A percentile compares a stretch with the other conserved stretches of the same genome.
These are phyloP conservation scores for Stentor coeruleus DNA, from an alignment of 73 alveolate genomes.

Conservation along the genomic window DNA sequence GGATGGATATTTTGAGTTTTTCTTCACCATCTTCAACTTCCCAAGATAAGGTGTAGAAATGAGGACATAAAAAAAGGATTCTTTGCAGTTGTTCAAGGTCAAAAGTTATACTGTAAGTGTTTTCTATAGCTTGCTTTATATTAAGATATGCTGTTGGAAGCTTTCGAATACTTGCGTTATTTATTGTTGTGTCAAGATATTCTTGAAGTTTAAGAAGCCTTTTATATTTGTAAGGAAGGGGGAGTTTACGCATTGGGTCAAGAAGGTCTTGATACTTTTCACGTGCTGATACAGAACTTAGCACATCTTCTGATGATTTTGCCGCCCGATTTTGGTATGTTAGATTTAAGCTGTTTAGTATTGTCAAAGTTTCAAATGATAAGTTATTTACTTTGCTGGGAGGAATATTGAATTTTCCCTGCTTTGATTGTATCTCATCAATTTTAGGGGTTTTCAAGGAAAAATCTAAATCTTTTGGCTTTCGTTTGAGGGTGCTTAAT, in stretches of 20 bases:
- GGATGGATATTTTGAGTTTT: neutral
- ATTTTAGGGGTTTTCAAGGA: neutral
- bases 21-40: no score
- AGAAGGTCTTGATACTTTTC: slow-evolving; percentile 25
- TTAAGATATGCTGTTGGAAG: neutral
- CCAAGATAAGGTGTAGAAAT: neutral
- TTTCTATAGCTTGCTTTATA: neutral
- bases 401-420: neutral
- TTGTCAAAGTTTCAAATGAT: neutral
- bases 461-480: neutral
- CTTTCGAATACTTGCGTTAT: neutral
- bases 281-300: neutral
- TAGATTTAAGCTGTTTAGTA: neutral
- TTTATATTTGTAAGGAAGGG: slow-evolving; percentile 23
- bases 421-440: neutral
- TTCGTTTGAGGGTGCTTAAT: neutral
- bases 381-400: neutral
- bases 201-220: neutral
- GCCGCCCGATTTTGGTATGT: neutral
- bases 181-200: neutral
- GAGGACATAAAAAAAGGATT: neutral
- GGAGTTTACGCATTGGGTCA: neutral
- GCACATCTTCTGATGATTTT: neutral
- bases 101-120: neutral
- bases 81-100: neutral